Base-by-base conservation (phyloP, 2,329 filamentous ascomycete genomes). In the Cladosporium halotolerans region DNA sequence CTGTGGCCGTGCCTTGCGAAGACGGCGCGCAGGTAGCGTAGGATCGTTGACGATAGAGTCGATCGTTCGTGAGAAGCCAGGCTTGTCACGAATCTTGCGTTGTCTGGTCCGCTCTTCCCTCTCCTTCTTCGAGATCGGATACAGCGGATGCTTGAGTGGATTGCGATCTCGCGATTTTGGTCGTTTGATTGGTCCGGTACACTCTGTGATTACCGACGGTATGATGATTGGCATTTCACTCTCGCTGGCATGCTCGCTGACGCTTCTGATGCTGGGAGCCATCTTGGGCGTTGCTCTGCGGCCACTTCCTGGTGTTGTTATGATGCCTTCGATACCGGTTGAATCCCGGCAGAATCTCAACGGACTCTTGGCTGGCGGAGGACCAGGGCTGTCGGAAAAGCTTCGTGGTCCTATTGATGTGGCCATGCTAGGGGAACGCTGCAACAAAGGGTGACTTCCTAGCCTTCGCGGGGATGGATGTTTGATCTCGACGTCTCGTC, bases 291-390 rank as follows among this genome's bases (percentile, higher is more conserved):
- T 65, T n/a, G 58, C 46, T 48, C 57, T 61, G 9, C 60, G 55
- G 10, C 53, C 33, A 44, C 38, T 52, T 33, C 55, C 56, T 33
- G 61, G 54, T 9, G 54, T 47, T 1, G 57, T 50, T 3, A 64
- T 58, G 16, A 64, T 46, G n/a, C 52, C 56, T 18, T 66, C 64
- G 33, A 67, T 64, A 3, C 57, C 64, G 10, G 58, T 52, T 11
- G 58, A 58, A 44, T 64, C 64, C 14, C 58, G 55, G 33, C 59
- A 54, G 13, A 64, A 42, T 43, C 67, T 55, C 33, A 69, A 52
- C 2, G 67, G 66, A 47, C 64, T 68, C 8, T 60, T 61, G n/a
- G 66, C 65, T 13, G 66, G 66, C 10, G 66, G 66, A 16, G 66
- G 65, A 41, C 67, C 67, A 19, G 67, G 66, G 47, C 64, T 66